These are phyloP conservation scores for Vigna radiata DNA, from an alignment of 306 rosid genomes.

Conservation along the genomic window DNA sequence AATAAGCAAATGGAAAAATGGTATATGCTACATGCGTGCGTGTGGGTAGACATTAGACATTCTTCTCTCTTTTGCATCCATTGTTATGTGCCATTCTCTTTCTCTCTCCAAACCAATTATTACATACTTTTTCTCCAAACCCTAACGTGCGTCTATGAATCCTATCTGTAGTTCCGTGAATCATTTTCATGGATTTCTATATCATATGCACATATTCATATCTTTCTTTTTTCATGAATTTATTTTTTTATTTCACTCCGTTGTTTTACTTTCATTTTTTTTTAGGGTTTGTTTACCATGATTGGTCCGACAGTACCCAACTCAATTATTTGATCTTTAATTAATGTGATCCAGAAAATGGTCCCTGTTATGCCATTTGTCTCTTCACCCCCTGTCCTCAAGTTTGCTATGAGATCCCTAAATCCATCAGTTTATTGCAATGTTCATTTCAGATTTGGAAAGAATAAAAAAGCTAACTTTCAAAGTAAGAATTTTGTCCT, in stretches of 20 bases:
- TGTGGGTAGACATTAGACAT: conserved; percentile 65
- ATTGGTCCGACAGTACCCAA: conserved; percentile 55
- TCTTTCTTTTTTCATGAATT: not conserved
- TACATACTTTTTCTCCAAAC: conserved; percentile 28
- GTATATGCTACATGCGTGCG: conserved; percentile 58
- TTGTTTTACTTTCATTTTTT: not conserved
- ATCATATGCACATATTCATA: not conserved
- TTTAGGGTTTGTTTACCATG: conserved; percentile 33
- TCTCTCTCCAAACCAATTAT: conserved; percentile 48
- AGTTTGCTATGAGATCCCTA: conserved; percentile 34
- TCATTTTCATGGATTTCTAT: conserved; percentile 1
- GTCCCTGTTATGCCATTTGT: conserved; percentile 57
- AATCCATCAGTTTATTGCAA: not conserved
- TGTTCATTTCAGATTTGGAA: conserved; percentile 38
- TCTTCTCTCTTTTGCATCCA: conserved; percentile 45
- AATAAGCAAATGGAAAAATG: conserved; percentile 39
- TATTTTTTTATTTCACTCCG: not conserved
- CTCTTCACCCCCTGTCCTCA: conserved; percentile 51
- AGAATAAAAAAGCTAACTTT: conserved; percentile 3
- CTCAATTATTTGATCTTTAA: conserved; percentile 58
- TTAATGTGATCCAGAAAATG: conserved; percentile 52
- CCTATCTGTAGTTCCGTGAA: conserved; percentile 37
- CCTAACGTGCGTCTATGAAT: conserved; percentile 40
- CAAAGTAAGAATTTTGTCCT: conserved; percentile 2
- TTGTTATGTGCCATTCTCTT: conserved; percentile 23